phyloP scores from a whole-genome alignment of 495 filamentous ascomycete species.

The Opeltia flavorubescens region DNA sequence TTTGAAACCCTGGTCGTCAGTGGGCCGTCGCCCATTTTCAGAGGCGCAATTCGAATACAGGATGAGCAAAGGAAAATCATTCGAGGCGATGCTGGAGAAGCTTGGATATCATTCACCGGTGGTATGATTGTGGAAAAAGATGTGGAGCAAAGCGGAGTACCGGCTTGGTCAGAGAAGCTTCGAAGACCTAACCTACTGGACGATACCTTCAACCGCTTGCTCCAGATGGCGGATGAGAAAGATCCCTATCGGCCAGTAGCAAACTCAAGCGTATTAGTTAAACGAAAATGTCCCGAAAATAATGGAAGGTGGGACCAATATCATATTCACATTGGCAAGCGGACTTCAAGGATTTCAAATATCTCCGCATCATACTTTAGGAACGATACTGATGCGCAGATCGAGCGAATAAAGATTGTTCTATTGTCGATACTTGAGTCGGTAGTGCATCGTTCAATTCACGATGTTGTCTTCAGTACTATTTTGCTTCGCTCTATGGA shows the following conservation, averaged over 20 bases:
- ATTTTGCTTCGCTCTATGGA: slow-evolving; percentile 69
- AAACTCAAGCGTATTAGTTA: background rate
- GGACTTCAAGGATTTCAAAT: slow-evolving; percentile 30
- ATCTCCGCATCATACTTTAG: slow-evolving; percentile 29
- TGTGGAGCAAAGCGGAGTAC: slow-evolving; percentile 22
- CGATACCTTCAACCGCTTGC: slow-evolving; percentile 21
- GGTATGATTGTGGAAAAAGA: slow-evolving; percentile 43
- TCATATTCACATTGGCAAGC: background rate
- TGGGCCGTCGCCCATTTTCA: slow-evolving; percentile 61
- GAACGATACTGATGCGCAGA: slow-evolving; percentile 27
- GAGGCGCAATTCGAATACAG: slow-evolving; percentile 50
- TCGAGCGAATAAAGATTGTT: slow-evolving; percentile 30
- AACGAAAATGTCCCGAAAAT: background rate
- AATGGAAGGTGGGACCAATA: slow-evolving; percentile 1
- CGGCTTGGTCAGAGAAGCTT: slow-evolving; percentile 26
- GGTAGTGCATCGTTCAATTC: slow-evolving; percentile 18
- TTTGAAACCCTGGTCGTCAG: slow-evolving; percentile 86
- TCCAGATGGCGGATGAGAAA: slow-evolving; percentile 7
- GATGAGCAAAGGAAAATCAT: slow-evolving; percentile 37
- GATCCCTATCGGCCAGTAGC: background rate
- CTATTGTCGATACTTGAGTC: slow-evolving; percentile 17
- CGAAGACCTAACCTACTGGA: slow-evolving; percentile 33
- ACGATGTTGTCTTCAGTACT: slow-evolving; percentile 56
- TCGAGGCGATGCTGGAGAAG: slow-evolving; percentile 55
- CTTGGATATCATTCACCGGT: slow-evolving; percentile 43